Evolutionary conservation across 305 asterid species (phyloP).

Genomic region (Galium porrigens): DNA sequence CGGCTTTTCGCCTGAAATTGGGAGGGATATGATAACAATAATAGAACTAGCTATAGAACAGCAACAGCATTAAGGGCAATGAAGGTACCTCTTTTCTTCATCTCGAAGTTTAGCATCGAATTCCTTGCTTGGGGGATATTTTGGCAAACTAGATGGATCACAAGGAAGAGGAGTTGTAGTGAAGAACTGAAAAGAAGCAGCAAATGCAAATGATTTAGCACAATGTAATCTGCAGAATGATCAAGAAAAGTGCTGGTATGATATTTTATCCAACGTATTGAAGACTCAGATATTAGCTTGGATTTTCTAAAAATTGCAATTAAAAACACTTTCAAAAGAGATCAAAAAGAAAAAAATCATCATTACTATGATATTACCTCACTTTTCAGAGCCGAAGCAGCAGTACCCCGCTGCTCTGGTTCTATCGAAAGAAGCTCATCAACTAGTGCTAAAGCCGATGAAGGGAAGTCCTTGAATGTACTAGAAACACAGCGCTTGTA

Average conservation of each 20-base stretch:
- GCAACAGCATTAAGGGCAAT: neutral
- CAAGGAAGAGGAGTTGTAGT: conserved; percentile 54
- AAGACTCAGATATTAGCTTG: neutral
- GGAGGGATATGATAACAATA: neutral
- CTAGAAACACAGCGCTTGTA: conserved; percentile 49
- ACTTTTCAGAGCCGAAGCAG: conserved; percentile 52
- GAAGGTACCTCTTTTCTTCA: conserved; percentile 44
- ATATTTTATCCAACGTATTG: neutral
- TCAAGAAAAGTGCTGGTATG: neutral
- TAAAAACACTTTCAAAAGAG: neutral
- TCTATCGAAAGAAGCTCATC: conserved; percentile 61
- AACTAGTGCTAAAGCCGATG: conserved; percentile 54
- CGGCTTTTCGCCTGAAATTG: conserved; percentile 38
- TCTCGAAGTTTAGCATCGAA: conserved; percentile 45
- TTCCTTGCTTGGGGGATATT: conserved; percentile 64
- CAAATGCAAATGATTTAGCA: neutral
- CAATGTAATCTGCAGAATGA: neutral
- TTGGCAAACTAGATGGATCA: conserved; percentile 58
- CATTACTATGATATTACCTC: conserved; percentile 27
- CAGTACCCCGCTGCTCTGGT: conserved; percentile 56
- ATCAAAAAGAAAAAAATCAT: neutral
- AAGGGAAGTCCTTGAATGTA: conserved; percentile 55
- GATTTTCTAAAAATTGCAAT: neutral
- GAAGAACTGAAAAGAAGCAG: conserved; percentile 46
- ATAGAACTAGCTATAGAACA: neutral